These are phyloP conservation scores for Aureobasidium musti DNA, from an alignment of 2,329 filamentous ascomycete species.

Conservation along the genomic window DNA sequence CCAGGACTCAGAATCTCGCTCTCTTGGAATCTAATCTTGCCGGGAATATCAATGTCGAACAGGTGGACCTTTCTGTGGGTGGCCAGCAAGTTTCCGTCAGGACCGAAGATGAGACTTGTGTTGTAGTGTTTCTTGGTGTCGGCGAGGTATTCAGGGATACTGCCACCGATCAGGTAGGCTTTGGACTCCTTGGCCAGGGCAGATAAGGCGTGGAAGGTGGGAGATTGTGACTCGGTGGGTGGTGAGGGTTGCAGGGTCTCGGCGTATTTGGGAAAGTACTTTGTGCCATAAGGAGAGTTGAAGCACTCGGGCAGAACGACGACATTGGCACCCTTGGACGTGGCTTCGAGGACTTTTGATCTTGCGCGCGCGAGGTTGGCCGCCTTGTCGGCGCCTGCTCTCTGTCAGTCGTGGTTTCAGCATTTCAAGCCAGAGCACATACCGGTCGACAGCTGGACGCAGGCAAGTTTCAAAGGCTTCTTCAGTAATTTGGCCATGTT, in stretches of 20 bases:
- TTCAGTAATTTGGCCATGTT: conserved; percentile 64
- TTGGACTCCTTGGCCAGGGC: conserved; percentile 75
- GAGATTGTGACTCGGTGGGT: conserved; percentile 68
- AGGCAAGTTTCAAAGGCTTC: conserved; percentile 74
- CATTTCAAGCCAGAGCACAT: conserved; percentile 28
- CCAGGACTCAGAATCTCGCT: conserved; percentile 85
- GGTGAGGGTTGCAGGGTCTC: conserved; percentile 82
- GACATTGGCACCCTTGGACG: conserved; percentile 73
- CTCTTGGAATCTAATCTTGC: conserved; percentile 88
- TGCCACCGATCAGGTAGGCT: conserved; percentile 84
- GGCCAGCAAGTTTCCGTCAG: conserved; percentile 74
- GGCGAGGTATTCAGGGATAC: conserved; percentile 79
- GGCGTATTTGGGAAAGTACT: conserved; percentile 89
- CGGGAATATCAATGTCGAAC: conserved; percentile 97
- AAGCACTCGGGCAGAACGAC: conserved; percentile 97
- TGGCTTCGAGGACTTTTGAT: conserved; percentile 78
- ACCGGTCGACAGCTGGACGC: conserved; percentile 79
- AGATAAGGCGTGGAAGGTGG: conserved; percentile 82
- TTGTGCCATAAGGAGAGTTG: conserved; percentile 93
- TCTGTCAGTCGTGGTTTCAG: background rate
- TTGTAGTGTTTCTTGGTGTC: conserved; percentile 78
- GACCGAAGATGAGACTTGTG: conserved; percentile 81
- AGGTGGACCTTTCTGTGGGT: conserved; percentile 93
- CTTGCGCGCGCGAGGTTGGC: conserved; percentile 81
- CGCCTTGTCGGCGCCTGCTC: conserved; percentile 67